These are phyloP conservation scores for Zasmidium angulare DNA, from an alignment of 2,329 filamentous ascomycete species.

Conservation along the genomic window DNA sequence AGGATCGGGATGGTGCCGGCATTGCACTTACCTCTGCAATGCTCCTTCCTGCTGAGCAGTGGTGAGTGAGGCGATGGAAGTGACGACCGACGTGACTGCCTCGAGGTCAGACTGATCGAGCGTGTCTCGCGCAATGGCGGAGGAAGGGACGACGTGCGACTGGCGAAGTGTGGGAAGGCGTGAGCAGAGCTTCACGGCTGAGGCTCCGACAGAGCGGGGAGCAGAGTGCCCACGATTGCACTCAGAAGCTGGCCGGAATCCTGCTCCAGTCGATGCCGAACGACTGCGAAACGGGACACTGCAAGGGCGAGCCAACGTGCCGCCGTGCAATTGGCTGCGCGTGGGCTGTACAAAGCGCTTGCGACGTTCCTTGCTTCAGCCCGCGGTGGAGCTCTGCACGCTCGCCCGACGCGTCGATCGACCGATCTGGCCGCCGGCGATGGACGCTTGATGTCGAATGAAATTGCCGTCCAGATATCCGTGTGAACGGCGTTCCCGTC, in stretches of 20 bases:
- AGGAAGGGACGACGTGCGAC: slow-evolving; percentile 5
- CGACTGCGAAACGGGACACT: not conserved
- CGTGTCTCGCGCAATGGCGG: not conserved
- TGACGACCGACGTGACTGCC: not conserved
- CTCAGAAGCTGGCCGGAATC: slow-evolving; percentile 3
- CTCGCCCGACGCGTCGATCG: slow-evolving; percentile 7
- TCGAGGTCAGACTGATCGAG: too few species aligned
- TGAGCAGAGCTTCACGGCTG: slow-evolving; percentile 3
- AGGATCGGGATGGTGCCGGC: not conserved
- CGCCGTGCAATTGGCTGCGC: not conserved
- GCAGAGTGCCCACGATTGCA: not conserved
- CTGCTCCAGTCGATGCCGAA: not conserved
- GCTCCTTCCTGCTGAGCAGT: not conserved
- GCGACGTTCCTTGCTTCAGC: slow-evolving; percentile 1
- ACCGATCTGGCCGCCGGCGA: not conserved
- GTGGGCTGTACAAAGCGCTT: not conserved
- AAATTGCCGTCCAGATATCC: not conserved
- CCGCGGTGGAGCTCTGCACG: not conserved
- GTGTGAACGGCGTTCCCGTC: not conserved
- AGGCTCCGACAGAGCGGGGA: slow-evolving; percentile 2
- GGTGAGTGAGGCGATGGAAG: not conserved
- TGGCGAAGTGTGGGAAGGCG: not conserved
- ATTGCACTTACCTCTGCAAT: not conserved
- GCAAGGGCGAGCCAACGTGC: slow-evolving; percentile 2
- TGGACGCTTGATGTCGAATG: slow-evolving; percentile 3